phyloP scores from a whole-genome alignment of 2,329 filamentous ascomycete species.

The Keithomyces neogunnii region DNA sequence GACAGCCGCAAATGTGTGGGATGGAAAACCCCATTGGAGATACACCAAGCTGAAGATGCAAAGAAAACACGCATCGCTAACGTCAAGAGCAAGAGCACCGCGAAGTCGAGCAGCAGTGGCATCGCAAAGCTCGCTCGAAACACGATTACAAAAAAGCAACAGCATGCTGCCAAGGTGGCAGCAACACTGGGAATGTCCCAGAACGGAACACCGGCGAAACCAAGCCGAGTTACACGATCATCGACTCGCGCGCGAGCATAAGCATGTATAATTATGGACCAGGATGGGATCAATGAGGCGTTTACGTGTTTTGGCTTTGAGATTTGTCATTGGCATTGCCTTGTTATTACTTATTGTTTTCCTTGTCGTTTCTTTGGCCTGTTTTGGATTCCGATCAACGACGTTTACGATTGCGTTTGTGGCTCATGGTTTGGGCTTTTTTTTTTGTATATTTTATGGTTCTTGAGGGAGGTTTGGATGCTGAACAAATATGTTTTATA shows the following conservation, averaged over 20 bases:
- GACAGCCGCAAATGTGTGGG: conserved; percentile 21
- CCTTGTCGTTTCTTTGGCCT: neutral
- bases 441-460: neutral
- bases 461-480: too few relatives aligned
- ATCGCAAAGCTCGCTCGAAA: conserved; percentile 20
- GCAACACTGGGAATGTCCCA: conserved; percentile 23
- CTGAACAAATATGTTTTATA: too few relatives aligned
- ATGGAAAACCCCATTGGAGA: conserved; percentile 25
- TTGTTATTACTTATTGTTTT: neutral
- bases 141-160: conserved; percentile 15
- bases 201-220: conserved; percentile 26
- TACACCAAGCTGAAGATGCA: conserved; percentile 16
- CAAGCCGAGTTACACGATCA: conserved; percentile 21
- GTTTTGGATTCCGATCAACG: neutral
- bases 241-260: conserved; percentile 7
- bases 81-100: conserved; percentile 13
- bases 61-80: conserved; percentile 14
- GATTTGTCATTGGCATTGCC: neutral
- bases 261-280: neutral
- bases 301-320: neutral
- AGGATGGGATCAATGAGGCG: neutral
- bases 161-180: conserved; percentile 19
- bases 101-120: conserved; percentile 16
- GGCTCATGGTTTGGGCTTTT: neutral
- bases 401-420: too few relatives aligned